phyloP scores from a whole-genome alignment of 164 flowering plant genomes.

The Malania oleifera region DNA sequence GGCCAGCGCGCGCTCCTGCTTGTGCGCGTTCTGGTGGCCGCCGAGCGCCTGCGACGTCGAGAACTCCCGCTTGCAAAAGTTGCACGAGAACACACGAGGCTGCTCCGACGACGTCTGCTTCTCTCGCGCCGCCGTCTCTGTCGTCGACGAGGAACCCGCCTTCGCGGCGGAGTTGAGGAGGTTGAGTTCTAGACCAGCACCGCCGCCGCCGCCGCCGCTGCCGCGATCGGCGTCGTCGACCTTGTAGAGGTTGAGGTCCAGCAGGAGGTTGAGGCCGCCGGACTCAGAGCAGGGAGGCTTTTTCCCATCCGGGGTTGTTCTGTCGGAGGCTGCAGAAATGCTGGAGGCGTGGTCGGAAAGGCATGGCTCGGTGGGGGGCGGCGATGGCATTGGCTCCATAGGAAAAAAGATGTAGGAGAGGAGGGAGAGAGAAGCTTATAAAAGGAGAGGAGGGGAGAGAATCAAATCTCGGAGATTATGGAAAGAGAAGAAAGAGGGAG shows the following conservation, averaged over 20 bases:
- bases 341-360: slow-evolving; percentile 2
- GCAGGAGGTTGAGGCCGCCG: too few species aligned
- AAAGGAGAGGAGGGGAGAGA: too few species aligned
- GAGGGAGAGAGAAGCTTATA: too few species aligned
- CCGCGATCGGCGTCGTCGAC: background rate
- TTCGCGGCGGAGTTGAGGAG: too few species aligned
- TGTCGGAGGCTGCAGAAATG: background rate
- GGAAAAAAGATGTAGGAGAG: too few species aligned
- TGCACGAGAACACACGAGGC: slow-evolving; percentile 2
- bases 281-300: too few species aligned
- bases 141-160: too few species aligned
- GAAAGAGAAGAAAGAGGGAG: background rate
- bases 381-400: too few species aligned
- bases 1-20: background rate
- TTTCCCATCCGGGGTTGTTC: background rate
- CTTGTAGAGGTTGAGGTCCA: background rate
- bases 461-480: too few species aligned
- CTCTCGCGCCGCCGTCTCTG: background rate
- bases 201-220: background rate
- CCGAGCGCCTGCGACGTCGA: background rate
- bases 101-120: background rate
- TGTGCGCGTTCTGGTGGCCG: slow-evolving; percentile 2
- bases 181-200: background rate
- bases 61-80: background rate
- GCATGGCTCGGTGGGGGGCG: too few species aligned